Evolutionary conservation across 2,329 filamentous ascomycete genomes (phyloP), one percentile per base, ranked within the genome.

Genomic region (Ceratocystiopsis brevicomis): DNA sequence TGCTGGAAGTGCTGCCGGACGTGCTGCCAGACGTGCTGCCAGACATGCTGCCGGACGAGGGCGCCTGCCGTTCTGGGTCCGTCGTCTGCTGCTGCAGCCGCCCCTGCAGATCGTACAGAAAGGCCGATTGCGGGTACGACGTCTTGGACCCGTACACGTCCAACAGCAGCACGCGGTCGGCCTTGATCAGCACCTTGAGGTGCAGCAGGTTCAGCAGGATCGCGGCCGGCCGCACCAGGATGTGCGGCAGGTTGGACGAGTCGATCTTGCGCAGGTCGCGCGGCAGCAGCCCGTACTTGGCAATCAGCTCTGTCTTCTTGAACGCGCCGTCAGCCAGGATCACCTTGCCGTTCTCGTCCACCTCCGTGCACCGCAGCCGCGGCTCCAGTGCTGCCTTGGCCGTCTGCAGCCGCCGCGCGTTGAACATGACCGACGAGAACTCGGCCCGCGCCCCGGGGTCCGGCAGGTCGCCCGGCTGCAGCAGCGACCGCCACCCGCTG

Each of bases 251-350:
- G 47, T 92, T 83, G 46, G 85, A 94, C 14, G 87, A 95, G 59
- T 98, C 90, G 55, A 98, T 95, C 63, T 98, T 98, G 53, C 90
- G 82, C 45, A 98, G 68, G 65, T 98, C 90, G 48, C 90, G 87
- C 44, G 90, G 88, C 40, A 95, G 71, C 21, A 96, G 71, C 37
- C 87, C 87, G 57, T 94, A 95, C 82, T 90, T 95, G 43, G 87
- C 86, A 59, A 95, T 96, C 39, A 98, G 68, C 63, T 98, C 90
- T 54, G 78, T 90, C 69, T 98, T 98, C 64, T 90, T 92, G 61
- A 95, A 96, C 60, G 96, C 90, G 46, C 86, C 85, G 56, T 92
- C 92, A 17, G 93, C 81, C 45, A 96, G 67, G 17, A 88, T 92
- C 21, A 95, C 86, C 53, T 92, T 81, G 37, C 90, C 90, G 54